Base-by-base conservation (phyloP, 2,329 filamentous ascomycete species). In the Pseudopyricularia javanii region DNA sequence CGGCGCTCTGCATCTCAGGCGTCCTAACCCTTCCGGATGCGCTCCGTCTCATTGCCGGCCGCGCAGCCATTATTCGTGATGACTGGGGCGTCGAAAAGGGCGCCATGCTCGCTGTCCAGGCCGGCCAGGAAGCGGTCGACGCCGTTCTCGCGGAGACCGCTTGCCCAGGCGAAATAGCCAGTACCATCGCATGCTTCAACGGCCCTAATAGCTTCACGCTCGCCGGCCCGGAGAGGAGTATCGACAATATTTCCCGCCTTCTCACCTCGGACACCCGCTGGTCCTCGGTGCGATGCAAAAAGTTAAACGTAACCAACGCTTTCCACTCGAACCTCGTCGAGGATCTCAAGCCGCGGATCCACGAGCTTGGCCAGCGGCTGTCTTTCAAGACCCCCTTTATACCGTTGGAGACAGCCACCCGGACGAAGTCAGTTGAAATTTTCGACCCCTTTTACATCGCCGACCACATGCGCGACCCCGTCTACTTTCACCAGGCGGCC, bases 131-230 rank as follows among this genome's bases (percentile, higher is more conserved):
- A 0, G 56, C 66, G 2, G 56, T 62, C 55, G 58, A 12, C 57
- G 7, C 40, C 11, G 24, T 24, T 49, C 9, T 15, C 47, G n/a
- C n/a, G n/a, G n/a, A 12, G 7, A 17, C 7, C 20, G 30, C 15
- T 11, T 15, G 30, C 30, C n/a, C 30, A 22, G 11, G 57, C 50
- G 11, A n/a, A n/a, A n/a, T n/a, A n/a, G n/a, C n/a, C n/a, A n/a
- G n/a, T n/a, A 52, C 48, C 6, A 70, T 79, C 34, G 75, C 76
- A 0, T 78, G 74, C 57, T 73, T 64, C 58, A 76, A 75, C 49
- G 70, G 72, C 0, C 69, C 69, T 0, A 57, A 54, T 4, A 72
- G 64, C 54, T 70, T 71, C 57, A 70, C 69, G 0, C 26, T 78
- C 3, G 70, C 69, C 2, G 73, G 73, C 0, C 57, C 65, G 0